These are phyloP conservation scores for Dioszegia aurantiaca DNA, from an alignment of 768 basidiomycete genomes.

Conservation along the genomic window DNA sequence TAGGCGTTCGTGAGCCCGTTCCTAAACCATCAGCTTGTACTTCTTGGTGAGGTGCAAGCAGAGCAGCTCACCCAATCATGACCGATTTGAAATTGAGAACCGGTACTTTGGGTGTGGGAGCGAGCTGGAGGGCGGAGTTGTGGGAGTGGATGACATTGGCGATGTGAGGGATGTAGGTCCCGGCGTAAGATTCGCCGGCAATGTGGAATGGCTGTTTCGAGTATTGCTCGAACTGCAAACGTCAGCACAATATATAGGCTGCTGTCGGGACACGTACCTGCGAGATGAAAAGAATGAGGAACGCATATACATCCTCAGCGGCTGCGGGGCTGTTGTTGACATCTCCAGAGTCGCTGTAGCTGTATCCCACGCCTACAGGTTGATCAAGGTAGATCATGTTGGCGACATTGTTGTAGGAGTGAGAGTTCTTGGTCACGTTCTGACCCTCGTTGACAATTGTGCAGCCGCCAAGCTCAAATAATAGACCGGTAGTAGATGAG, in stretches of 20 bases:
- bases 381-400: slow-evolving; percentile 57
- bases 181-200: slow-evolving; percentile 56
- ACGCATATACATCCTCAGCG: slow-evolving; percentile 72
- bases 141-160: slow-evolving; percentile 75
- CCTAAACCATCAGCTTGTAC: background rate
- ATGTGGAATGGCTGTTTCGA: slow-evolving; percentile 51
- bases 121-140: slow-evolving; percentile 57
- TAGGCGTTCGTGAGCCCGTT: slow-evolving; percentile 69
- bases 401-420: slow-evolving; percentile 80
- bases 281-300: slow-evolving; percentile 48
- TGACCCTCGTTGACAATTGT: slow-evolving; percentile 65
- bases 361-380: slow-evolving; percentile 86
- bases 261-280: slow-evolving; percentile 62
- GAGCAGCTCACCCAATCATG: slow-evolving; percentile 70
- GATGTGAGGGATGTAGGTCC: slow-evolving; percentile 66
- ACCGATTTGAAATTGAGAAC: slow-evolving; percentile 78
- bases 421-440: slow-evolving; percentile 59
- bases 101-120: slow-evolving; percentile 57
- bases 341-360: slow-evolving; percentile 64
- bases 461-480: slow-evolving; percentile 90
- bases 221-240: slow-evolving; percentile 45
- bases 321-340: slow-evolving; percentile 75
- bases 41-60: background rate
- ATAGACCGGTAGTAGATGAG: slow-evolving; percentile 73
- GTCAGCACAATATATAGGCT: slow-evolving; percentile 66